Base-by-base conservation (phyloP, 768 basidiomycete genomes). In the Coprinopsis marcescibilis region DNA sequence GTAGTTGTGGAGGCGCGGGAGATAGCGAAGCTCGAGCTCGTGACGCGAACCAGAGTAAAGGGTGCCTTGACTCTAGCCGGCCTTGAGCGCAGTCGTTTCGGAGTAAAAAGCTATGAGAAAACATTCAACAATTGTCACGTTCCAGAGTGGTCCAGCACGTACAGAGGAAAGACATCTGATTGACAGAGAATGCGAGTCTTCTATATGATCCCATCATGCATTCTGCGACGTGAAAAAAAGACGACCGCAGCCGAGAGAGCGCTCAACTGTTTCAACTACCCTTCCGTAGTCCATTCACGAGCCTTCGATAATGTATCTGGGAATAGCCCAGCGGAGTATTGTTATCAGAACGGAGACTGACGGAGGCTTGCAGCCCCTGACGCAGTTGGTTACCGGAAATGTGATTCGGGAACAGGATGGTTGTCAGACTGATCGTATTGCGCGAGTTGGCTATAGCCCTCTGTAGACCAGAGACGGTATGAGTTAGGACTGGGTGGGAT, bases 321-420 rank as follows among this genome's bases (percentile, higher is more conserved):
- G n/a, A 48, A 30, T 30, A 39, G 44, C 17, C 37, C 26, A 35
- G 36, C 49, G 39, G 36, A 32, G 34, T 42, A 38, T 43, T 34
- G 42, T 43, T 19, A 41, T 48, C 35, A 50, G 41, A 46, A 44
- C 44, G 32, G 12, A 43, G 19, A 34, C 36, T 35, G 35, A 26
- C n/a, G 38, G n/a, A n/a, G 10, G 8, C 8, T 36, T 7, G 15
- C 8, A 49, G 50, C 55, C 54, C 57, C 56, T 48, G 55, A 48
- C 58, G 52, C 60, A 57, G 55, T 21, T 45, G 50, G 49, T 49
- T 49, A 50, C 49, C 57, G 56, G 57, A 15, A 46, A 45, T 44
- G 52, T 41, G 39, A 36, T 50, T 51, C n/a, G n/a, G n/a, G n/a
- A n/a, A n/a, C 48, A 41, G 27, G 39, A 46, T 25, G 33, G 46